These are phyloP conservation scores for Phanerodontia chrysosporium DNA, from an alignment of 768 basidiomycete species.

Conservation along the genomic window DNA sequence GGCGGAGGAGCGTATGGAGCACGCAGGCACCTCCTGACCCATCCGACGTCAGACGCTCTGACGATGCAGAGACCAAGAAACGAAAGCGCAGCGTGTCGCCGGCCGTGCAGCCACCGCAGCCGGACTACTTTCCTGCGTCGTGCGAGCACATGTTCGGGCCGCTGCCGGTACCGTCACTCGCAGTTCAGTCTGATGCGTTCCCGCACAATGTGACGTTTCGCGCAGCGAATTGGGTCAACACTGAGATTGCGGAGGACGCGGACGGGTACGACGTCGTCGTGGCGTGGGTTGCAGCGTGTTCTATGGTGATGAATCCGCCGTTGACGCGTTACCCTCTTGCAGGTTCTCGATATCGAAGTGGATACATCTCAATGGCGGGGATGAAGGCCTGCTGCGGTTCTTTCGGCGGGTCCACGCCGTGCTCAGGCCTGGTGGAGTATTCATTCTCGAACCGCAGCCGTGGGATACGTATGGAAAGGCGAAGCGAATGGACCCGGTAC, in stretches of 20 bases:
- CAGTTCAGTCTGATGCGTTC: constrained; percentile 41
- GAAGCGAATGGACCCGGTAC: constrained; percentile 59
- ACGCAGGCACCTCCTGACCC: constrained; percentile 41
- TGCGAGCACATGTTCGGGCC: constrained; percentile 74
- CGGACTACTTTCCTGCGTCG: constrained; percentile 68
- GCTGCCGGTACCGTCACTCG: constrained; percentile 58
- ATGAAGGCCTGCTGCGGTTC: constrained; percentile 64
- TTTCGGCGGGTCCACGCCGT: constrained; percentile 58
- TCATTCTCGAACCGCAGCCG: constrained; percentile 79
- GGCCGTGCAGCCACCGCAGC: background rate
- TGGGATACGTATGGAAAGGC: constrained; percentile 86
- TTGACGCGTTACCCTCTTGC: background rate
- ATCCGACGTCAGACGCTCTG: background rate
- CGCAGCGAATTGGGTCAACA: constrained; percentile 68
- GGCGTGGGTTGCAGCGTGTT: constrained; percentile 48
- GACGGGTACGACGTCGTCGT: constrained; percentile 73
- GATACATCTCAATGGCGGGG: constrained; percentile 84
- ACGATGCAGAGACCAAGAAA: background rate
- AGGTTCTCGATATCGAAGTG: constrained; percentile 89
- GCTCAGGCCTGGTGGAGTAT: constrained; percentile 58
- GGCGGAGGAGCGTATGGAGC: constrained; percentile 69
- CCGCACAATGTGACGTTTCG: constrained; percentile 79
- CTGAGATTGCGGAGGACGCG: constrained; percentile 49
- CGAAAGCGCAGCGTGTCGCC: constrained; percentile 8
- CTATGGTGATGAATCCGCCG: background rate